Percentiles rank a stretch among this genome's conserved stretches.
These are phyloP conservation scores for thale cress (Arabidopsis thaliana) DNA, from an alignment of 345 rosid genomes.

Conservation along the genomic window DNA sequence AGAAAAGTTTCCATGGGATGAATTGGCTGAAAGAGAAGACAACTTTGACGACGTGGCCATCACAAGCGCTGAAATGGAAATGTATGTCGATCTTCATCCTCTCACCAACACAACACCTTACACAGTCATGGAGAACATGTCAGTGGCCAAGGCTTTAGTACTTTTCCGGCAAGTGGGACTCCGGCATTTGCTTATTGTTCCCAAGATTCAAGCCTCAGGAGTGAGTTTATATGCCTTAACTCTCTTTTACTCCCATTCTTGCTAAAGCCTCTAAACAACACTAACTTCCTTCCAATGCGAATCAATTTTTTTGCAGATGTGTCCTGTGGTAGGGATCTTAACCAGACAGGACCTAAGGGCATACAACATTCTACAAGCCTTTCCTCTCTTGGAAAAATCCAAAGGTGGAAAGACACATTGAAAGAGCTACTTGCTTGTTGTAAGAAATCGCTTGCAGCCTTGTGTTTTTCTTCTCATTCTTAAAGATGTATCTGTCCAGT, in stretches of 20 bases:
- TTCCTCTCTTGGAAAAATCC: slow-evolving; percentile 67
- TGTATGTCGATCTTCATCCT: slow-evolving; percentile 89
- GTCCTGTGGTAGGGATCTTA: slow-evolving; percentile 76
- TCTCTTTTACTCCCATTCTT: slow-evolving; percentile 12
- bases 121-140: slow-evolving; percentile 85
- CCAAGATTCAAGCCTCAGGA: slow-evolving; percentile 73
- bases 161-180: slow-evolving; percentile 83
- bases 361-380: slow-evolving; percentile 68
- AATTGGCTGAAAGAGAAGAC: slow-evolving; percentile 74
- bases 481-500: slow-evolving; percentile 42
- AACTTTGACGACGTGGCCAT: slow-evolving; percentile 70
- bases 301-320: slow-evolving; percentile 50
- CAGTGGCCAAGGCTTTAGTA: slow-evolving; percentile 91
- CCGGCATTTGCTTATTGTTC: slow-evolving; percentile 77
- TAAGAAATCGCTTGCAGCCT: slow-evolving; percentile 32
- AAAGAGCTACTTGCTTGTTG: slow-evolving; percentile 11
- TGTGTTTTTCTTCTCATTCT: slow-evolving; percentile 30
- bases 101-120: slow-evolving; percentile 87
- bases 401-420: slow-evolving; percentile 49
- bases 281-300: slow-evolving; percentile 7
- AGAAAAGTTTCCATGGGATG: slow-evolving; percentile 77
- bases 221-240: slow-evolving; percentile 51
- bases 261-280: slow-evolving; percentile 1
- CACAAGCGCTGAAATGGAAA: slow-evolving; percentile 78
- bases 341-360: slow-evolving; percentile 87